These are phyloP conservation scores for Saksenaea vasiformis DNA, from an alignment of 371 early-diverging fungal genomes.

Conservation along the genomic window DNA sequence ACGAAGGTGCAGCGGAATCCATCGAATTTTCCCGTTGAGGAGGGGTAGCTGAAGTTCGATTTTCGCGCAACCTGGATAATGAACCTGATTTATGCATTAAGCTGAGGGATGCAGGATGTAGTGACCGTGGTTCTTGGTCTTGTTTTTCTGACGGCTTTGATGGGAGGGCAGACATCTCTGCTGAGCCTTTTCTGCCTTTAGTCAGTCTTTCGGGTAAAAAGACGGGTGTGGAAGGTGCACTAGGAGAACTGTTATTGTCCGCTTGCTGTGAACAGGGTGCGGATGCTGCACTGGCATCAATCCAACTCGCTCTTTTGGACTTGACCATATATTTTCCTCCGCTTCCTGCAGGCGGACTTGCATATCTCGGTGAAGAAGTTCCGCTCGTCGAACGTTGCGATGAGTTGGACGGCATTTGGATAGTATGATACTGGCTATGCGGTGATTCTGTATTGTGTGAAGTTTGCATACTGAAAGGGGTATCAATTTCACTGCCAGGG, in stretches of 20 bases:
- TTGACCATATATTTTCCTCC: conserved; percentile 39
- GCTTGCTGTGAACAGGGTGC: not conserved
- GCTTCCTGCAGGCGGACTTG: conserved; percentile 33
- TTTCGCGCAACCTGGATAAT: conserved; percentile 23
- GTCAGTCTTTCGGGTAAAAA: conserved; percentile 5
- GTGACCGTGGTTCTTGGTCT: not conserved
- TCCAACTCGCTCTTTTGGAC: conserved; percentile 37
- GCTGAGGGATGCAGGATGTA: conserved; percentile 2
- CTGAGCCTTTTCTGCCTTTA: conserved; percentile 18
- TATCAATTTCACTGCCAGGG: conserved; percentile 17
- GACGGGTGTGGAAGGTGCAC: conserved; percentile 19
- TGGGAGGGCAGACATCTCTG: not conserved
- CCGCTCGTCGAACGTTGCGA: not conserved
- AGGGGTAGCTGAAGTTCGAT: conserved; percentile 5
- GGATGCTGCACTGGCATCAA: conserved; percentile 25
- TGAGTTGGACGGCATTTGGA: not conserved
- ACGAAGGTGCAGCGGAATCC: conserved; percentile 2
- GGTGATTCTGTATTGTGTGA: not conserved
- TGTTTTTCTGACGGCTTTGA: not conserved
- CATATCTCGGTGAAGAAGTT: conserved; percentile 26
- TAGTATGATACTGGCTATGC: not conserved
- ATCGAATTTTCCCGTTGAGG: not conserved
- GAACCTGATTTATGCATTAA: conserved; percentile 30
- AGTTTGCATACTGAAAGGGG: conserved; percentile 1
- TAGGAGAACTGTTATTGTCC: conserved; percentile 5